These are phyloP conservation scores for Apiotrichum gracile DNA, from an alignment of 1,284 basidiomycete genomes.

Conservation along the genomic window DNA sequence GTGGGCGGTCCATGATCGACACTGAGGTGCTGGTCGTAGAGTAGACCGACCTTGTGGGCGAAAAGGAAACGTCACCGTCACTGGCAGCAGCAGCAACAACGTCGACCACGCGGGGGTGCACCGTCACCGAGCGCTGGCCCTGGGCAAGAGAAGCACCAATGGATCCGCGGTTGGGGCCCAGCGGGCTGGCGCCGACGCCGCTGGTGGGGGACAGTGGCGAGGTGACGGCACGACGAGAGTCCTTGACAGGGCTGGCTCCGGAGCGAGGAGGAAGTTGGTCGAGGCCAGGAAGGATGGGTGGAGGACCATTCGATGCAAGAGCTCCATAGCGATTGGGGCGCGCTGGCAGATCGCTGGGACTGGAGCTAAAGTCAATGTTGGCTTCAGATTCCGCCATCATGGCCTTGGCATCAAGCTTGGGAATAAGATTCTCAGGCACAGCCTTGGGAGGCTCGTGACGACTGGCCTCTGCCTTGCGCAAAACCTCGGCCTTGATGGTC, in stretches of 20 bases:
- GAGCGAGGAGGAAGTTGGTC: background rate
- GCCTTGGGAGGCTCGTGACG: background rate
- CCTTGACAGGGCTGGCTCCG: background rate
- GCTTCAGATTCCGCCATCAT: background rate
- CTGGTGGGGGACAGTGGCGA: background rate
- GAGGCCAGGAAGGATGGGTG: background rate
- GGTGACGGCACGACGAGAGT: background rate
- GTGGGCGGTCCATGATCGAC: conserved; percentile 8
- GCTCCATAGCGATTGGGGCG: background rate
- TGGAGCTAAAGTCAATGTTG: no score
- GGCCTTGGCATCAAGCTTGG: background rate
- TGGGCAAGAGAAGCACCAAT: background rate
- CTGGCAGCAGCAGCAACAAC: background rate
- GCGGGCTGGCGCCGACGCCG: background rate
- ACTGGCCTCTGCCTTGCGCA: background rate
- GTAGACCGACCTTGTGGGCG: background rate
- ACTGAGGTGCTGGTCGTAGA: background rate
- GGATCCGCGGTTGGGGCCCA: background rate
- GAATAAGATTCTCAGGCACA: background rate
- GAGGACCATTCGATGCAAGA: background rate
- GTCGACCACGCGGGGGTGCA: background rate
- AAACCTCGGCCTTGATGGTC: background rate
- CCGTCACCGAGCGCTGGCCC: background rate
- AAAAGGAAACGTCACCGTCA: background rate
- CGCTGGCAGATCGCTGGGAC: no score